These are phyloP conservation scores for Theobroma grandiflorum DNA, from an alignment of 441 rosid genomes.

Conservation along the genomic window DNA sequence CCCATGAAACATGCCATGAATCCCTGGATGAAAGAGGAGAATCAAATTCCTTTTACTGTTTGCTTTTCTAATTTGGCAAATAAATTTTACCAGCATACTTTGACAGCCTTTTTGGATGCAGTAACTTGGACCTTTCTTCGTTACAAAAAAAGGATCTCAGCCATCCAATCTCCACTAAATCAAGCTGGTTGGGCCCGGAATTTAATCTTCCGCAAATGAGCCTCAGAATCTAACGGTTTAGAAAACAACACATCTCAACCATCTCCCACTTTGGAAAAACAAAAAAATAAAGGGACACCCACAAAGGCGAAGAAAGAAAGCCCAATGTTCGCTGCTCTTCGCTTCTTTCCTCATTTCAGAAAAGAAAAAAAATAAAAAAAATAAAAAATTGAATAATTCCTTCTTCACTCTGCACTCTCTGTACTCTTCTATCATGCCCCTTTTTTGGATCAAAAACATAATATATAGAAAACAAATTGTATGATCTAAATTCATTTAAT, in stretches of 20 bases:
- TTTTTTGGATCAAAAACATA: constrained; percentile 27
- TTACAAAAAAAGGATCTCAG: neutral
- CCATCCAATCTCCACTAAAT: neutral
- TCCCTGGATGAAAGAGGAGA: no score
- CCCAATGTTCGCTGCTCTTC: neutral
- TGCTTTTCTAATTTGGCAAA: neutral
- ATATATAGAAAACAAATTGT: neutral
- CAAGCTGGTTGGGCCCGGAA: neutral
- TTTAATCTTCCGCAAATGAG: neutral
- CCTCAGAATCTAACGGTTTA: neutral
- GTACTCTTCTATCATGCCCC: neutral
- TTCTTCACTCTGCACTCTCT: neutral
- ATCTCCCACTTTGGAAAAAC: neutral
- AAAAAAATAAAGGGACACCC: neutral
- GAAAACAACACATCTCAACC: neutral
- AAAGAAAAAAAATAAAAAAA: neutral
- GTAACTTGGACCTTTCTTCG: neutral
- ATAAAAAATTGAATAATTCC: neutral
- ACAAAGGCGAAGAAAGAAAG: neutral
- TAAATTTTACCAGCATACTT: neutral
- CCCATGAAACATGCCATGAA: no score
- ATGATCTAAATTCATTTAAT: no score
- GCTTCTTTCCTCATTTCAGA: neutral
- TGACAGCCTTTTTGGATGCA: neutral
- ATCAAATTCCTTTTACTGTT: no score